Evolutionary conservation across 805 yeast genomes (phyloP), one percentile per base, ranked within the genome.

Genomic region (Metschnikowia shivogae): DNA sequence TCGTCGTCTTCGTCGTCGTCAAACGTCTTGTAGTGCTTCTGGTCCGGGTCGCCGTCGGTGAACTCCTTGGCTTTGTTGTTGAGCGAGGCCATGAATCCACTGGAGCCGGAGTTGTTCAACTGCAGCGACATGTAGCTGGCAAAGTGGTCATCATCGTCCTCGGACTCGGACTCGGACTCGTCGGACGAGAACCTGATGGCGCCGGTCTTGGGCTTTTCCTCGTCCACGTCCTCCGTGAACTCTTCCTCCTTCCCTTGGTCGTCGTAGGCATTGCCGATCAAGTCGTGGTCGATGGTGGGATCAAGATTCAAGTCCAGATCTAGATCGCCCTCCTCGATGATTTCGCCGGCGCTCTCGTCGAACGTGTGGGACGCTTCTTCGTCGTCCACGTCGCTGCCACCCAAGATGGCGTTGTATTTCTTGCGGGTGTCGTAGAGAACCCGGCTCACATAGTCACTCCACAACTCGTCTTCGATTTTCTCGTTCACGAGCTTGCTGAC

Each of bases 321-420:
- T 42, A 61, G 48, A 14, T 54, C 60, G 43, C 41, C 62, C 37
- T 67, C 70, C 40, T 67, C 74, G 27, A 66, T 65, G 14, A 67
- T 58, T 42, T 69, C 73, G 2, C 68, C 72, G 13, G 61, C 47
- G 11, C 70, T 69, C 51, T 69, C 73, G 30, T 54, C 58, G 22
- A 55, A 53, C 4, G 55, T 51, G 41, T 53, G 46, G n/a, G 57
- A 53, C 2, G 50, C 57, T 17, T 55, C 58, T 9, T 55, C 58
- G n/a, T 72, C 75, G 24, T 72, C 80, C 19, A 72, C 78, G 26
- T 53, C 57, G 24, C 57, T 51, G n/a, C 92, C 95, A 17, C 99
- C 99, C 35, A 93, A 73, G 28, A 92, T 85, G 9, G 96, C 89
- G 64, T 92, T 93, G 65, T 93, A 93, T 67, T 89, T 90, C 61